phyloP scores from a whole-genome alignment of 1,284 basidiomycete genomes.

The Hymenochaete sp. region DNA sequence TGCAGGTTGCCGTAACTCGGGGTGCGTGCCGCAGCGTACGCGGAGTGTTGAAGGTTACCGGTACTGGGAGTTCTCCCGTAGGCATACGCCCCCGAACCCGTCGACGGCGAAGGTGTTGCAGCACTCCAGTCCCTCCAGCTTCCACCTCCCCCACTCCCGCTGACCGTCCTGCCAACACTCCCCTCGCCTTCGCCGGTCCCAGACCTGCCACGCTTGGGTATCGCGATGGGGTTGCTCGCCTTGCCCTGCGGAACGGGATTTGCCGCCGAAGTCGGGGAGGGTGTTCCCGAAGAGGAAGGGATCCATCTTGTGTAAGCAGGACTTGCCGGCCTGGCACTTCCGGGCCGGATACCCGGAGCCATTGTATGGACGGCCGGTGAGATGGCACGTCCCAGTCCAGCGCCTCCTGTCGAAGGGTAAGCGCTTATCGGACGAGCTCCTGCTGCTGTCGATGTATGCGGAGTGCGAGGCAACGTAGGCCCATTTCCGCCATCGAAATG shows the following conservation, averaged over 20 bases:
- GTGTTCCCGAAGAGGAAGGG: conserved; percentile 2
- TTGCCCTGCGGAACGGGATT: background rate
- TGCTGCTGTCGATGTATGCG: conserved; percentile 6
- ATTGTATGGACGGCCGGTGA: conserved; percentile 9
- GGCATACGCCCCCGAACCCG: background rate
- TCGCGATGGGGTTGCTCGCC: conserved; percentile 8
- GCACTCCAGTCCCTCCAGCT: conserved; percentile 15
- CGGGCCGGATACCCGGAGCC: conserved; percentile 1
- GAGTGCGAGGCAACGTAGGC: conserved; percentile 12
- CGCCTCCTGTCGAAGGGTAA: background rate
- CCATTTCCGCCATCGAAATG: conserved; percentile 6
- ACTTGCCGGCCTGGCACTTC: conserved; percentile 13
- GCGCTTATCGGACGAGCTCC: conserved; percentile 5
- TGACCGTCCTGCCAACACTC: conserved; percentile 2
- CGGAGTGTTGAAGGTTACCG: conserved; percentile 4
- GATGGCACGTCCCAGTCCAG: conserved; percentile 5
- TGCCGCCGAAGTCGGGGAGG: background rate
- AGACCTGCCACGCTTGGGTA: background rate
- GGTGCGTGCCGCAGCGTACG: background rate
- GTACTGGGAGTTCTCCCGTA: conserved; percentile 3
- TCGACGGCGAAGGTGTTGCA: background rate
- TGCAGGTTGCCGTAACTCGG: conserved; percentile 9
- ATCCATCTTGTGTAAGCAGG: conserved; percentile 15
- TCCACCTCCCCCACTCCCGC: conserved; percentile 5
- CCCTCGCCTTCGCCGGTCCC: background rate